Conservation (phyloP, 495 filamentous ascomycete species). For the Aspergillus kassunensis region DNA sequence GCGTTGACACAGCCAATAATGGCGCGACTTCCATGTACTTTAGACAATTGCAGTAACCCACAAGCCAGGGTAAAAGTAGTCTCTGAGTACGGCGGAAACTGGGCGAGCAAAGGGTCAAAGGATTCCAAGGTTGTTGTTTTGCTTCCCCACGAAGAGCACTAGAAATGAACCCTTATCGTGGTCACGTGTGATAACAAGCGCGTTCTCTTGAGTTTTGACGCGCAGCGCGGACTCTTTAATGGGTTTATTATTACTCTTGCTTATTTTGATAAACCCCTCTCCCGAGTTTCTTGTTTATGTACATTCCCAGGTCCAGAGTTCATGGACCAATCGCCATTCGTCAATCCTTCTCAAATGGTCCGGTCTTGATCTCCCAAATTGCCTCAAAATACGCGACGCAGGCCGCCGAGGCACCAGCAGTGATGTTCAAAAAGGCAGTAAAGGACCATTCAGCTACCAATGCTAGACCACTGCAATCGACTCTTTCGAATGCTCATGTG, state of each 20-base stretch:
- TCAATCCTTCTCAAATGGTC: slow-evolving; percentile 23
- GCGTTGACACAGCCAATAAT: neutral
- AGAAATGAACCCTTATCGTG: slow-evolving; percentile 20
- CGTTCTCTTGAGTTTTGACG: slow-evolving; percentile 6
- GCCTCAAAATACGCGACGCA: slow-evolving; percentile 26
- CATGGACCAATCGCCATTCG: slow-evolving; percentile 19
- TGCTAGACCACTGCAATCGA: slow-evolving; percentile 37
- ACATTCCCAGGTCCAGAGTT: slow-evolving; percentile 19
- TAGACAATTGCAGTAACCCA: neutral
- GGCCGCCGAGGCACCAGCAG: slow-evolving; percentile 13
- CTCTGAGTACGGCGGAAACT: neutral
- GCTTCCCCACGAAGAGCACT: slow-evolving; percentile 1
- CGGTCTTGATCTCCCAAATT: slow-evolving; percentile 17
- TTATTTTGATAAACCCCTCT: neutral
- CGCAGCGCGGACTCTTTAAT: neutral
- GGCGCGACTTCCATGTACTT: neutral
- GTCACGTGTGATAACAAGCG: slow-evolving; percentile 34
- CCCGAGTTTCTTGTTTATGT: slow-evolving; percentile 35
- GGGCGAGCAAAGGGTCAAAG: neutral
- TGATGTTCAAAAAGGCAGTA: slow-evolving; percentile 45
- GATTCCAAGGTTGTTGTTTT: neutral
- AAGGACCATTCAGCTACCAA: slow-evolving; percentile 35
- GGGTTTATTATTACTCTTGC: neutral
- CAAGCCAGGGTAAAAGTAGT: neutral
- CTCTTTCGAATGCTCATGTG: slow-evolving; percentile 24